Evolutionary conservation across 148 eudicot species (phyloP).

Genomic region (Persicaria tinctoria): DNA sequence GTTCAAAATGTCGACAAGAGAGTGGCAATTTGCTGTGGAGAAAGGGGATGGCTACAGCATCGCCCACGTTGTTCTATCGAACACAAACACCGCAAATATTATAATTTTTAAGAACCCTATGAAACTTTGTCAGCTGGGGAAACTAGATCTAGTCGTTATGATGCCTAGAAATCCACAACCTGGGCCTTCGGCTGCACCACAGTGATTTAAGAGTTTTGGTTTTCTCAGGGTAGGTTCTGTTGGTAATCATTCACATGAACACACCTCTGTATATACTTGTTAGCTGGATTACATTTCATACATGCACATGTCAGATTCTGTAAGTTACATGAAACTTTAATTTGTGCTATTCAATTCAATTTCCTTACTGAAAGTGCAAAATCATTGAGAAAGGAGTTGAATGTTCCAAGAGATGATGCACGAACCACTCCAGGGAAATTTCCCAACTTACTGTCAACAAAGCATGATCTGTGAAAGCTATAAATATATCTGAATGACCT

Average conservation of each 20-base stretch:
- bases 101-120: constrained; percentile 60
- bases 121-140: constrained; percentile 54
- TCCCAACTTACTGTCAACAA: neutral
- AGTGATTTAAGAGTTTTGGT: neutral
- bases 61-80: constrained; percentile 54
- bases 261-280: too few species aligned
- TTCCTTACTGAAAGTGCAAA: neutral
- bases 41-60: constrained; percentile 70
- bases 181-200: neutral
- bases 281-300: neutral
- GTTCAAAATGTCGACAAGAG: constrained; percentile 65
- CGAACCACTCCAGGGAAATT: too few species aligned
- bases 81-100: constrained; percentile 34
- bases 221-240: too few species aligned
- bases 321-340: neutral
- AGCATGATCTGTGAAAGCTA: constrained; percentile 2
- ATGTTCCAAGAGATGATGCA: neutral
- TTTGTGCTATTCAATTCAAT: neutral
- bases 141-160: constrained; percentile 51
- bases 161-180: constrained; percentile 47
- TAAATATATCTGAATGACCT: constrained; percentile 10
- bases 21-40: constrained; percentile 85
- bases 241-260: too few species aligned
- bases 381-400: neutral
- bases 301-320: neutral